Evolutionary conservation across 768 basidiomycete genomes (phyloP).

Genomic region (Mycena amicta): DNA sequence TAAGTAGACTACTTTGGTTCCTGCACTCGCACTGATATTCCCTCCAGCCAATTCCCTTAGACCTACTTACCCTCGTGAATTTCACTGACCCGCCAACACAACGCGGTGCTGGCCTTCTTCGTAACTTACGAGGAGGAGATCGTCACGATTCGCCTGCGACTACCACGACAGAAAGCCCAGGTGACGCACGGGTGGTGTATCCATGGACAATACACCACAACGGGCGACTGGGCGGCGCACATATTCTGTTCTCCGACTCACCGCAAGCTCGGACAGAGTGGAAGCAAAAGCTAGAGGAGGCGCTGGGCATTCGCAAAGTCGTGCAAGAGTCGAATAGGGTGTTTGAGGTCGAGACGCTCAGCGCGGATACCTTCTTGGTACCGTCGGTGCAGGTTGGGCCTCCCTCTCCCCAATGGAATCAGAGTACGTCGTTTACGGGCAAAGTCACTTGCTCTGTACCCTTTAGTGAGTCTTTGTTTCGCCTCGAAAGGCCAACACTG

Average conservation of each 20-base stretch:
- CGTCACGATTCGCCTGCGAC: constrained; percentile 32
- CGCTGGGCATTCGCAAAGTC: constrained; percentile 78
- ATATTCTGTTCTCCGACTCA: constrained; percentile 87
- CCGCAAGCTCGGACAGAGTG: constrained; percentile 77
- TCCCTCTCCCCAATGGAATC: constrained; percentile 53
- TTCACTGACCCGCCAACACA: constrained; percentile 82
- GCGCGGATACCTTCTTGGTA: constrained; percentile 84
- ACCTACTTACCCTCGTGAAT: constrained; percentile 82
- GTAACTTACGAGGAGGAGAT: constrained; percentile 53
- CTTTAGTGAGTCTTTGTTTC: constrained; percentile 64
- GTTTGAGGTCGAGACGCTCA: constrained; percentile 92
- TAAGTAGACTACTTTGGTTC: constrained; percentile 37
- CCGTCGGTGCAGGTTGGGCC: constrained; percentile 55
- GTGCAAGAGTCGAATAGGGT: constrained; percentile 94
- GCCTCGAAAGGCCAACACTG: background rate
- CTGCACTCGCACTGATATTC: background rate
- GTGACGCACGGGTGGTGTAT: constrained; percentile 73
- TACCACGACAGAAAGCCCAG: constrained; percentile 32
- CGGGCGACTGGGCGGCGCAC: constrained; percentile 83
- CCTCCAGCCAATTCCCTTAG: constrained; percentile 85
- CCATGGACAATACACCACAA: constrained; percentile 90
- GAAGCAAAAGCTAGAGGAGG: constrained; percentile 88
- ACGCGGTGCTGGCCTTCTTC: constrained; percentile 71
- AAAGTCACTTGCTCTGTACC: constrained; percentile 96
- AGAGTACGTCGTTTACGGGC: constrained; percentile 74